Conservation (phyloP, 371 early-diverging fungal genomes). For the Syncephalastrum monosporum region DNA sequence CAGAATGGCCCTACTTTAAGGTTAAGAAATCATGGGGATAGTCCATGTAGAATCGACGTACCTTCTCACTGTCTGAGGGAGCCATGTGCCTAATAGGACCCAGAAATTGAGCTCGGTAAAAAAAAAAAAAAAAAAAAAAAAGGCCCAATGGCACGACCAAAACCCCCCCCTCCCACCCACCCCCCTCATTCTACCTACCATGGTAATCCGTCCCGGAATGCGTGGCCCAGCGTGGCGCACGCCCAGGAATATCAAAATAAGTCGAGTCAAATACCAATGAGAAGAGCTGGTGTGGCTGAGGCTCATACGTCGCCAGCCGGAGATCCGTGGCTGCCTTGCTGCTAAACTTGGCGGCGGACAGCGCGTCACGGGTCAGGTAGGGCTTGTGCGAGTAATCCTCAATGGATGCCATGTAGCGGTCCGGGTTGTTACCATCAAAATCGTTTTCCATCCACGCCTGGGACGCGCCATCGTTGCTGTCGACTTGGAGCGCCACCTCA, state of each 20-base stretch:
- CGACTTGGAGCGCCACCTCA: constrained; percentile 52
- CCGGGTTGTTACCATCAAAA: constrained; percentile 13
- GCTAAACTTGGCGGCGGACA: constrained; percentile 55
- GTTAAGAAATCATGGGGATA: neutral
- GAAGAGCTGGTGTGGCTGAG: constrained; percentile 76
- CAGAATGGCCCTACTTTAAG: constrained; percentile 59
- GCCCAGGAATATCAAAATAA: constrained; percentile 87
- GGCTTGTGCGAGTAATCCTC: constrained; percentile 82
- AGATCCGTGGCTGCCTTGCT: constrained; percentile 24
- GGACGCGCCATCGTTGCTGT: constrained; percentile 28
- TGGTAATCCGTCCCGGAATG: constrained; percentile 93
- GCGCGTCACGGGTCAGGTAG: constrained; percentile 72
- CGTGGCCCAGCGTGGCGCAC: constrained; percentile 91
- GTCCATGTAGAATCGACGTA: constrained; percentile 13
- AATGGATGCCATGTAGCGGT: constrained; percentile 55
- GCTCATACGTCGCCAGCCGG: constrained; percentile 68
- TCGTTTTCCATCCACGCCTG: constrained; percentile 13
- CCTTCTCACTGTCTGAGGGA: constrained; percentile 89
- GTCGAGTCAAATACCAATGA: constrained; percentile 78
- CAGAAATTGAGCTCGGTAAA: neutral
- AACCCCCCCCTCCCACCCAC: no score
- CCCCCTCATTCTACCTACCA: constrained; percentile 30
- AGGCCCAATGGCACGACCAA: neutral
- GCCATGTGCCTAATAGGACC: constrained; percentile 73
- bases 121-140: neutral